phyloP scores from a whole-genome alignment of 148 eudicot genomes.

The Pouteria glomerata region DNA sequence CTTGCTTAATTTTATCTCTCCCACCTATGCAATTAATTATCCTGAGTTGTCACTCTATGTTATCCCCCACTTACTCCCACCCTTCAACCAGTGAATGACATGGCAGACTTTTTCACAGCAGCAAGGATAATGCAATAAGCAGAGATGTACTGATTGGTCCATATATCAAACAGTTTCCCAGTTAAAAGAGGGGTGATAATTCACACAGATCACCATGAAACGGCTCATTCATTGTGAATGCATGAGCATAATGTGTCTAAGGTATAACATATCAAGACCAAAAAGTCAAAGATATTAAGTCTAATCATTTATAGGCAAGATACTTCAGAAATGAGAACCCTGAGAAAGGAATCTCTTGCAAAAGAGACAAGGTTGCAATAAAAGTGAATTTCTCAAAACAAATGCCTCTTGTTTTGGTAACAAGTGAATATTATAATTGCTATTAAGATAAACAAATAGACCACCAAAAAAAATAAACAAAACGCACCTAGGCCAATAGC shows the following conservation, averaged over 20 bases:
- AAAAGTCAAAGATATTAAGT: not conserved
- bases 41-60: not conserved
- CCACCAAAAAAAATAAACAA: not conserved
- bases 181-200: too few relatives aligned
- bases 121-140: not conserved
- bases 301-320: not conserved
- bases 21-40: not conserved
- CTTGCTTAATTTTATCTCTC: not conserved
- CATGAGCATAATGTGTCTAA: too few relatives aligned
- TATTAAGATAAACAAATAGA: not conserved
- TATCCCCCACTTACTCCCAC: not conserved
- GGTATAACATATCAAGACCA: too few relatives aligned
- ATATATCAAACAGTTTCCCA: too few relatives aligned
- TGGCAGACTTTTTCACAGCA: not conserved
- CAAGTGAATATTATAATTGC: not conserved
- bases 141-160: too few relatives aligned
- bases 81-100: not conserved
- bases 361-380: not conserved
- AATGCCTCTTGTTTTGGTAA: not conserved
- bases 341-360: too few relatives aligned
- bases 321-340: not conserved
- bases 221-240: not conserved
- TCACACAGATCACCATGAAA: not conserved
- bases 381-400: not conserved
- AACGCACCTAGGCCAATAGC: slow-evolving; percentile 30